Base-by-base conservation (phyloP, 768 basidiomycete genomes). In the Mycena vulgaris region DNA sequence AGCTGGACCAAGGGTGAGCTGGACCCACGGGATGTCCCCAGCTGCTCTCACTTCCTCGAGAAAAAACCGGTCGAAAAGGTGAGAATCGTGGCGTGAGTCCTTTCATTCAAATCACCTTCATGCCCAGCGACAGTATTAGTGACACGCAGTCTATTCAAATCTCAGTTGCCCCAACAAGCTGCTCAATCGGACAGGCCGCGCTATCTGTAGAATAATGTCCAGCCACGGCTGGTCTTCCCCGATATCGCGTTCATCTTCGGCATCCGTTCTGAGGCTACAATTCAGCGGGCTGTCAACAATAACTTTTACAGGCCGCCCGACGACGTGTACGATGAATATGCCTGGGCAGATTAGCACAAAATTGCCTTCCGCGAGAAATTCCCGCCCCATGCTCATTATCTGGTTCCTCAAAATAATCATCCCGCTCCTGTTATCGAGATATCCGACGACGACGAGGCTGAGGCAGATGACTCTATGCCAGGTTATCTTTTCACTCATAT, bases 111-210 rank as follows among this genome's bases (percentile, higher is more conserved):
- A n/a, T n/a, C n/a, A n/a, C n/a, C n/a, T n/a, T n/a, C n/a, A n/a
- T n/a, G n/a, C n/a, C n/a, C n/a, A n/a, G n/a, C n/a, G n/a, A n/a
- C n/a, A n/a, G n/a, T n/a, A n/a, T n/a, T n/a, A n/a, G n/a, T n/a
- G n/a, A n/a, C n/a, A n/a, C n/a, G n/a, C n/a, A n/a, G n/a, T n/a
- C n/a, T n/a, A n/a, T n/a, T n/a, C n/a, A n/a, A n/a, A n/a, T n/a
- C n/a, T n/a, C n/a, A n/a, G n/a, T n/a, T n/a, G n/a, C n/a, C n/a
- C n/a, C n/a, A 49, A 14, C 21, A 51, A 52, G 25, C 35, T 11
- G 8, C 16, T 63, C 1, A 63, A 63, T 37, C 48, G 61, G 25
- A 37, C 31, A n/a, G 61, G 61, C 9, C 61, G 61, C 23, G 61
- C 49, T 1, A 63, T 63, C 2, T 39, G 33, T 39, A 31, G 61